Conservation (phyloP, 768 basidiomycete species). For the Mycena rebaudengoi region DNA sequence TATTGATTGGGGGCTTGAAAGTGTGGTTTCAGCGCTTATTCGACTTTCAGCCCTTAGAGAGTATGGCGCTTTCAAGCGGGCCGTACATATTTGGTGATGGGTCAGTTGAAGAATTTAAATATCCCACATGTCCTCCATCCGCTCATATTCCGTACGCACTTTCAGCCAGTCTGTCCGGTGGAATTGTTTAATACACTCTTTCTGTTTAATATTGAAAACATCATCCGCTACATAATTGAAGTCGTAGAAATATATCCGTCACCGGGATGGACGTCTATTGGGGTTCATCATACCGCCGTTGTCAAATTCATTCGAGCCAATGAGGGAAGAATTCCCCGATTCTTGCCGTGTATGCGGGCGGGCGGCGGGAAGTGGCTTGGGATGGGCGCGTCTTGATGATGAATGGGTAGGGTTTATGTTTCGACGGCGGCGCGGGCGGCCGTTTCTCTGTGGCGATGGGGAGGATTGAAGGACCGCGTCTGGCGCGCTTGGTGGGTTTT, state of each 20-base stretch:
- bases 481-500: conserved; percentile 7
- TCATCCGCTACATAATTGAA: too few species aligned
- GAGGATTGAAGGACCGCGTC: conserved; percentile 18
- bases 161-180: too few species aligned
- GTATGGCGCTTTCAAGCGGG: too few species aligned
- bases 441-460: conserved; percentile 25
- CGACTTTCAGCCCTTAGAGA: too few species aligned
- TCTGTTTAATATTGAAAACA: too few species aligned
- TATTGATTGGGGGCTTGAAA: too few species aligned
- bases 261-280: conserved; percentile 24
- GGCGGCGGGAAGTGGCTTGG: conserved; percentile 16
- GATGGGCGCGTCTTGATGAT: conserved; percentile 18
- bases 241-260: conserved; percentile 17
- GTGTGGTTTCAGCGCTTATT: too few species aligned
- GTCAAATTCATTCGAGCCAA: conserved; percentile 23
- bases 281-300: conserved; percentile 27
- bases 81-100: too few species aligned
- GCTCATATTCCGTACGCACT: too few species aligned
- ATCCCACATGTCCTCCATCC: too few species aligned
- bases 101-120: too few species aligned
- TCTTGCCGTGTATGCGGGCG: conserved; percentile 16
- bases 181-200: too few species aligned
- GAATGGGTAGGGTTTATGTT: conserved; percentile 16
- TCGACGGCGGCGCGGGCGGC: conserved; percentile 2
- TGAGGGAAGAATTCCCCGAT: conserved; percentile 28